Base-by-base conservation (phyloP, 139 green algal genomes). In the Coelastrella sp. region DNA sequence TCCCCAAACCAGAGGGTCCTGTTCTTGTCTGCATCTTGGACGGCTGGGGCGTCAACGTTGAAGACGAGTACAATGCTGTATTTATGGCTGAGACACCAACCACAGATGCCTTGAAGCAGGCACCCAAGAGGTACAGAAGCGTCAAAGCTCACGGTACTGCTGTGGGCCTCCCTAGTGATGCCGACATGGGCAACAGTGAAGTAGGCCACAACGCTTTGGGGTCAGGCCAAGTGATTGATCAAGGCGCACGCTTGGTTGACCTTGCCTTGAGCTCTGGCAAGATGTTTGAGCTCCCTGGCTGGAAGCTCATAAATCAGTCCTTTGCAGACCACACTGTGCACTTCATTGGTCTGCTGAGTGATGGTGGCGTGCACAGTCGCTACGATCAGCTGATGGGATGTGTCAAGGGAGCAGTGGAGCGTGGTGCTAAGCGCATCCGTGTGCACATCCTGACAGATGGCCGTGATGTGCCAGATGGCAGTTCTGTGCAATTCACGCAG, bases 171-270 rank as follows among this genome's bases (percentile, higher is more conserved):
- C 96, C 96, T 50, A 94, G 78, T 37, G 93, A 98, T 62, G 93
- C 90, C 6, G 96, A 99, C 87, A 99, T 99, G 96, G 96, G 95
- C 25, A 98, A 98, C 91, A 93, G 79, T 67, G 92, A 95, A 87
- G 95, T 98, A 0, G 96, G 96, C 6, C 96, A 99, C 94, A 99
- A 99, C 88, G 96, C 96, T 11, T 91, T 99, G 51, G 96, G 96
- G 6, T 92, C 95, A 6, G 96, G 96, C 9, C 96, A 98, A 89
- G 88, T 99, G 15, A 95, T 98, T 32, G 93, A 96, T 84, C 96
- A 99, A 91, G 96, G 96, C 25, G 96, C 96, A 1, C 89, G 91
- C 3, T 91, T 99, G 72, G 96, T 99, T 68, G 96, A 99, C 89
- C 93, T 93, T 9, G 96, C 96, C 2, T 91, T 99, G 48, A 91